Evolutionary conservation across 192 early-diverging fungal species (phyloP).

Genomic region (Chytriomyces sp.): DNA sequence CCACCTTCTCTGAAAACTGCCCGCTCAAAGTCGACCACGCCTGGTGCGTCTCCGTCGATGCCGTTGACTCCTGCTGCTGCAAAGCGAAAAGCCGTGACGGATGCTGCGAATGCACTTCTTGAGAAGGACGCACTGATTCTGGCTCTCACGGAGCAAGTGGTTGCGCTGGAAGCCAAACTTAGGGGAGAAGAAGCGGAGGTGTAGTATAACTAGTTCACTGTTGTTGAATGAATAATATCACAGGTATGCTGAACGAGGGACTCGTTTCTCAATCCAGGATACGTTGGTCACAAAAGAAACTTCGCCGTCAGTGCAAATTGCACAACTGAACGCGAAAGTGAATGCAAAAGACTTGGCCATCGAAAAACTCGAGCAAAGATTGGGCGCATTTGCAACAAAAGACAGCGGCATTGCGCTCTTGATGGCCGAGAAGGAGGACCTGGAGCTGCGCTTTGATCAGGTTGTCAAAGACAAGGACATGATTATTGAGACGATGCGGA

Average conservation of each 20-base stretch:
- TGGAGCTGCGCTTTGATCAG: conserved; percentile 25
- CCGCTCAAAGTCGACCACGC: neutral
- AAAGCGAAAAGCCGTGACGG: neutral
- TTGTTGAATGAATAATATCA: too few species aligned
- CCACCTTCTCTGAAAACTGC: neutral
- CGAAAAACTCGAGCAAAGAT: conserved; percentile 18
- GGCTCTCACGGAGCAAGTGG: conserved; percentile 28
- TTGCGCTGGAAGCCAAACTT: conserved; percentile 17
- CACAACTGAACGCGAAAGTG: conserved; percentile 15
- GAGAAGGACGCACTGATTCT: conserved; percentile 29
- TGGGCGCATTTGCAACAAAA: conserved; percentile 28
- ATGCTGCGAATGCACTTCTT: neutral
- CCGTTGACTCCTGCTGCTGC: neutral
- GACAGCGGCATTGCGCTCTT: conserved; percentile 16
- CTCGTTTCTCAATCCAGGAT: too few species aligned
- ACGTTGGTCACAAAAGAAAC: neutral
- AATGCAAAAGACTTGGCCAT: conserved; percentile 15
- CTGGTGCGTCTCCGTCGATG: neutral
- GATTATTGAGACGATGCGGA: conserved; percentile 38
- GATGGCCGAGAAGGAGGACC: conserved; percentile 18
- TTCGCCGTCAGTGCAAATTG: conserved; percentile 2
- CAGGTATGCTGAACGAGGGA: too few species aligned
- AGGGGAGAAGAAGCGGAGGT: too few species aligned
- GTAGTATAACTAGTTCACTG: too few species aligned
- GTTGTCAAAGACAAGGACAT: conserved; percentile 41